phyloP scores from a whole-genome alignment of 495 filamentous ascomycete species.

The Lasiosphaeris hirsuta region DNA sequence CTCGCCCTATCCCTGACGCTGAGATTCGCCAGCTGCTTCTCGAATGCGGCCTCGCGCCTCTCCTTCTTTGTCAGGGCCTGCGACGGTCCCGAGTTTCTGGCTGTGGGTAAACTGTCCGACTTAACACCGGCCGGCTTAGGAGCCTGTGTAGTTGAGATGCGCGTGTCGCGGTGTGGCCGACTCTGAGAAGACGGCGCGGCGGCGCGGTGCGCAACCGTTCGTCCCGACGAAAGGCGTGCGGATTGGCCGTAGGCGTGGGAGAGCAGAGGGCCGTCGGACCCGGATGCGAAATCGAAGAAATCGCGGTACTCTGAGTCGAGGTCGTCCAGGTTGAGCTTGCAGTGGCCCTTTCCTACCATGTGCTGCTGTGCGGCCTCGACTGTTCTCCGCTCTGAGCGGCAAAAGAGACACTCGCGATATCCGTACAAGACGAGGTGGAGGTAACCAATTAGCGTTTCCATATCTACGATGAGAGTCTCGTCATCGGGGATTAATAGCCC shows the following conservation, averaged over 20 bases:
- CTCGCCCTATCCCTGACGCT: conserved; percentile 23
- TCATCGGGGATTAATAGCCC: conserved; percentile 29
- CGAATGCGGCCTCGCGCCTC: neutral
- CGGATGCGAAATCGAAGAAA: conserved; percentile 28
- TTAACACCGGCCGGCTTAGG: too few species aligned
- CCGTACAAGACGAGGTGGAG: conserved; percentile 27
- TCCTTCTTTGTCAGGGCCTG: conserved; percentile 6
- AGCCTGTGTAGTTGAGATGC: too few species aligned
- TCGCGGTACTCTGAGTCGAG: conserved; percentile 23
- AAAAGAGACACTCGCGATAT: conserved; percentile 35
- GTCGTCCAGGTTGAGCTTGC: conserved; percentile 26
- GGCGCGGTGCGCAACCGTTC: too few species aligned
- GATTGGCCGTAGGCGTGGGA: too few species aligned
- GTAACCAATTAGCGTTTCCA: conserved; percentile 30
- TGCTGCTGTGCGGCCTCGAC: conserved; percentile 26
- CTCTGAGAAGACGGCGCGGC: too few species aligned
- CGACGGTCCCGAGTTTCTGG: too few species aligned
- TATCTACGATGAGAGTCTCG: conserved; percentile 26
- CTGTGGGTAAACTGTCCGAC: too few species aligned
- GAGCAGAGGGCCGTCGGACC: too few species aligned
- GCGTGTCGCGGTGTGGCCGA: too few species aligned
- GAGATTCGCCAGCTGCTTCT: conserved; percentile 12
- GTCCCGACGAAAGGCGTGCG: too few species aligned
- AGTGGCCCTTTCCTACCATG: conserved; percentile 35
- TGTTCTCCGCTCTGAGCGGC: conserved; percentile 16